Base-by-base conservation (phyloP, 2,329 filamentous ascomycete species). In the Simplicillium aogashimaense region DNA sequence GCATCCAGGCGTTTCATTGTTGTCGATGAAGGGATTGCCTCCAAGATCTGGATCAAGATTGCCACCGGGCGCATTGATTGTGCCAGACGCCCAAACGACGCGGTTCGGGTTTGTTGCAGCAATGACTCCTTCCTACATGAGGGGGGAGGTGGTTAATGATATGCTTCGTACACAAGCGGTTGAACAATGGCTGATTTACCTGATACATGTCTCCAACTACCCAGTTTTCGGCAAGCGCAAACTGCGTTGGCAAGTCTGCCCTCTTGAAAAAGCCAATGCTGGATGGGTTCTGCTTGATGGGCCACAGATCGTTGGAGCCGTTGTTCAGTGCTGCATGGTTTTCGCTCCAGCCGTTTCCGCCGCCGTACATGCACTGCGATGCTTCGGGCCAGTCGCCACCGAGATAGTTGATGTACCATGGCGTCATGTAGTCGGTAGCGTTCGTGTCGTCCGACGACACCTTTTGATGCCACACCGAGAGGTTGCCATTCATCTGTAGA, bases 331-430 rank as follows among this genome's bases (percentile, higher is more conserved):
- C 67, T 1, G 61, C 63, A 29, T 76, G 73, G 43, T 74, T 76
- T 3, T 64, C 59, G 28, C 59, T 43, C 59, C 72, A 77, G 15
- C 65, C 65, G 45, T 77, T 76, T 45, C 56, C 58, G 6, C 72
- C 73, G 6, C 67, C 67, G 4, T 56, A 45, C 61, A 73, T 72
- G 49, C 73, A 76, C 47, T 76, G 73, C 4, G 71, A 74, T 1
- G 72, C 67, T 29, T 72, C 58, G 7, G 54, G 45, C 57, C 63
- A 74, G 31, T 61, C 55, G 13, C 67, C 69, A 3, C 70, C 71
- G 5, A 67, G 59, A 45, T 75, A 73, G 47, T 74, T 74, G 15
- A 77, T 54, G 47, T 76, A 69, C 66, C 67, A 76, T 0, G 72
- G 72, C 10, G 70, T 59, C 11, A 76, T 56, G 13, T 59, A 60